These are phyloP conservation scores for Aspergillus bertholletiae DNA, from an alignment of 495 filamentous ascomycete genomes.

Conservation along the genomic window DNA sequence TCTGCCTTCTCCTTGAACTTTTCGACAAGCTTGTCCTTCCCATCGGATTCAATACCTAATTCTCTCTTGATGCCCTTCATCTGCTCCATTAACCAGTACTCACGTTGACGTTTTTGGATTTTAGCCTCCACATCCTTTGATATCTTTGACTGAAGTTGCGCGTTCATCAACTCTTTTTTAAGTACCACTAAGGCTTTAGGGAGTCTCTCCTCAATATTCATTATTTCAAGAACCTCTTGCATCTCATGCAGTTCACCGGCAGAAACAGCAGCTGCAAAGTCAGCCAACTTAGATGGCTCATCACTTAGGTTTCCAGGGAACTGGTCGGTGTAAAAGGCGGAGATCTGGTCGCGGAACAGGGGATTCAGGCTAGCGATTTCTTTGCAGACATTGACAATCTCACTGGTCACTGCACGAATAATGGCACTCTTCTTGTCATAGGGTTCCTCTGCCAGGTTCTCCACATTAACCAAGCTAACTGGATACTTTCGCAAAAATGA, in stretches of 20 bases:
- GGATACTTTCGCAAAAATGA: slow-evolving; percentile 87
- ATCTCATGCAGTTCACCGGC: slow-evolving; percentile 86
- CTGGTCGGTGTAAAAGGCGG: slow-evolving; percentile 92
- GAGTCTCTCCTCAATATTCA: slow-evolving; percentile 86
- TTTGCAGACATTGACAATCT: slow-evolving; percentile 98
- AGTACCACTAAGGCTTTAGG: slow-evolving; percentile 85
- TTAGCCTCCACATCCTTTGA: slow-evolving; percentile 96
- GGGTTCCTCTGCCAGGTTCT: slow-evolving; percentile 84
- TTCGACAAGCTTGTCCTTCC: slow-evolving; percentile 96
- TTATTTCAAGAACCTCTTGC: slow-evolving; percentile 85
- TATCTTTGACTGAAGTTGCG: slow-evolving; percentile 94
- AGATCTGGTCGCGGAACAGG: slow-evolving; percentile 97
- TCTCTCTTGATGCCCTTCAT: slow-evolving; percentile 99
- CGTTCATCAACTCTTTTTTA: slow-evolving; percentile 98
- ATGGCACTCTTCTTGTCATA: slow-evolving; percentile 83
- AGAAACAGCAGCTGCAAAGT: slow-evolving; percentile 95
- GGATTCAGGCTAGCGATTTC: slow-evolving; percentile 90
- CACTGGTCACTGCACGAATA: slow-evolving; percentile 87
- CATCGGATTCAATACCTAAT: slow-evolving; percentile 93
- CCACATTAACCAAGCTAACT: slow-evolving; percentile 90
- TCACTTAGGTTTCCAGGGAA: slow-evolving; percentile 91
- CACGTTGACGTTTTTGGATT: slow-evolving; percentile 95
- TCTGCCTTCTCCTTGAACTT: slow-evolving; percentile 93
- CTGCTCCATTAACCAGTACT: slow-evolving; percentile 99
- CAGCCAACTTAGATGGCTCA: slow-evolving; percentile 90